Evolutionary conservation across 441 rosid genomes (phyloP).

Genomic region (Melastoma candidum): DNA sequence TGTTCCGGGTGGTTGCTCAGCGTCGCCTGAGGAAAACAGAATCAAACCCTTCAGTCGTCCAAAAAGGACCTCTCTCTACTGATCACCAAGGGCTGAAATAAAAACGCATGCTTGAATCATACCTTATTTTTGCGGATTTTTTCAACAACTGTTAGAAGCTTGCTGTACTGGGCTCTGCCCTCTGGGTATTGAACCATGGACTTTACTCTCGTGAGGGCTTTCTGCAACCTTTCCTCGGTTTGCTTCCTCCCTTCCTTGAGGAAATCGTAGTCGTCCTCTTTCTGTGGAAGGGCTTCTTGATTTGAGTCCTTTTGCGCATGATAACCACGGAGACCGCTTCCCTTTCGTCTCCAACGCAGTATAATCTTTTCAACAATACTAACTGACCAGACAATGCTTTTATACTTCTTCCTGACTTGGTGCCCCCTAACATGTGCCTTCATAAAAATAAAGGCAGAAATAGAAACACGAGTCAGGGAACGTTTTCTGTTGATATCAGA

Average conservation of each 20-base stretch:
- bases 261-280: constrained; percentile 70
- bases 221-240: constrained; percentile 70
- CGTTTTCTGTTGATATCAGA: not conserved
- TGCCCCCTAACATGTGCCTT: constrained; percentile 94
- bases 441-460: not conserved
- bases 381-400: constrained; percentile 68
- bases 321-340: constrained; percentile 75
- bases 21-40: not conserved
- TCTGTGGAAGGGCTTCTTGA: constrained; percentile 18
- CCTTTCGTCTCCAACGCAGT: constrained; percentile 84
- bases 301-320: constrained; percentile 19
- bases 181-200: constrained; percentile 90
- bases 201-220: constrained; percentile 80
- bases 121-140: constrained; percentile 75
- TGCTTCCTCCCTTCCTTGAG: constrained; percentile 79
- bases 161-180: constrained; percentile 77
- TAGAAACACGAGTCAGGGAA: not conserved
- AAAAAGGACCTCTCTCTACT: too few relatives aligned
- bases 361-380: constrained; percentile 74
- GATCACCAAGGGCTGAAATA: not conserved
- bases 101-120: not conserved
- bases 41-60: not conserved
- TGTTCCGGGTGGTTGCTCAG: constrained; percentile 27
- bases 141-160: constrained; percentile 62
- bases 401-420: constrained; percentile 69